Evolutionary conservation across 2,329 filamentous ascomycete genomes (phyloP).

Genomic region (Neocatenulostroma microsporum): DNA sequence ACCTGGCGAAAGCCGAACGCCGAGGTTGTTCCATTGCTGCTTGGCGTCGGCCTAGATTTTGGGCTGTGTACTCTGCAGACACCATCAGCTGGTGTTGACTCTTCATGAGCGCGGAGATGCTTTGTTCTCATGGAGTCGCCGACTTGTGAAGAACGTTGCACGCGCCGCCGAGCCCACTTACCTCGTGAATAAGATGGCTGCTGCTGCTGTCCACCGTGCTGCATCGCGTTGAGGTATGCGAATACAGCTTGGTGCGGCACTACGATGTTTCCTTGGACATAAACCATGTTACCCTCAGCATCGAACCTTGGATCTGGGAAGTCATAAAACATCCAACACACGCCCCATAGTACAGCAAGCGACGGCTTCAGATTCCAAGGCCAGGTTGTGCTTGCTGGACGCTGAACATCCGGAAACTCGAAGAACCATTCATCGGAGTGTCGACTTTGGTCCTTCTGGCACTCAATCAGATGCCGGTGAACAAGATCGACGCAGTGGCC

Average conservation of each 20-base stretch:
- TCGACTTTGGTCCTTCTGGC: constrained; percentile 17
- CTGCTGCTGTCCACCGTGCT: constrained; percentile 9
- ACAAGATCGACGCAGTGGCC: constrained; percentile 13
- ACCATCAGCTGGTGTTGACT: too few relatives aligned
- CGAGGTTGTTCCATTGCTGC: too few relatives aligned
- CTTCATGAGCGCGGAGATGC: too few relatives aligned
- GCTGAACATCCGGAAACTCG: constrained; percentile 26
- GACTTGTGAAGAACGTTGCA: neutral
- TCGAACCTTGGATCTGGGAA: constrained; percentile 2
- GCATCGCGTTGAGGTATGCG: neutral
- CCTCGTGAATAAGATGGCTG: constrained; percentile 8
- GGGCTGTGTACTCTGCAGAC: too few relatives aligned
- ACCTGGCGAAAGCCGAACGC: neutral
- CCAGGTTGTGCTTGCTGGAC: constrained; percentile 31
- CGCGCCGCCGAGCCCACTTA: too few relatives aligned
- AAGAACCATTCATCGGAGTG: constrained; percentile 23
- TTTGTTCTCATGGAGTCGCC: constrained; percentile 1
- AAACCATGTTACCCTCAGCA: constrained; percentile 11
- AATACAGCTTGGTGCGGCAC: constrained; percentile 7
- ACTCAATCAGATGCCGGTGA: constrained; percentile 16
- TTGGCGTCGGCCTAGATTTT: too few relatives aligned
- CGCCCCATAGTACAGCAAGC: constrained; percentile 31
- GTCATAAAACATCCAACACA: constrained; percentile 32
- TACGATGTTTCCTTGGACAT: constrained; percentile 7
- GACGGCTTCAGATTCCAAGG: constrained; percentile 31